Evolutionary conservation across 2,329 filamentous ascomycete genomes (phyloP), one percentile per base, ranked within the genome.

Genomic region (Fusarium palustre): DNA sequence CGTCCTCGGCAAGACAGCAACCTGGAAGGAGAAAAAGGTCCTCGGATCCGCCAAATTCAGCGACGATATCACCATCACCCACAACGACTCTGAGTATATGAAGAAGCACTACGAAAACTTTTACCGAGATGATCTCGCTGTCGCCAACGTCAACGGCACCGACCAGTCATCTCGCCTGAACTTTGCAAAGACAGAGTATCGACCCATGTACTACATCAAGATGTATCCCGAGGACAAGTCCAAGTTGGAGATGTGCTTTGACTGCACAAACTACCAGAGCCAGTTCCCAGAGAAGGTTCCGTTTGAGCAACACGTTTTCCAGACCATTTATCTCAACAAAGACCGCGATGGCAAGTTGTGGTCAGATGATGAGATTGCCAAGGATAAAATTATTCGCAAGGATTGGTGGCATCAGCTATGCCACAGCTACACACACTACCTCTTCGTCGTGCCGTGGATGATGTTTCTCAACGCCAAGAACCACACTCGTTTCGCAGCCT

Each of bases 281-380:
- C 66, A 68, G 39, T 68, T 68, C 0, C 66, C 66, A 0, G 66
- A 68, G 20, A 68, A 68, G n/a, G 66, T 68, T 1, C 66, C 66
- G 0, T 68, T 68, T 2, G 68, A 71, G 3, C 68, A 66, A 5
- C 78, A 80, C 48, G 78, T 85, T 8, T 76, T 85, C 16, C 79
- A 81, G 50, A 80, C 87, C 0, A 89, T 89, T 61, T 89, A 85
- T 68, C 80, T 89, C 3, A 89, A 89, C 33, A 68, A 65, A 5
- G 64, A 68, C 0, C 46, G 66, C 5, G 66, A 68, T 12, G 68
- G 66, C 1, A 60, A 68, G 16, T 31, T 68, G 1, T 68, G 66
- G 66, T 56, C 46, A 1, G 64, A 68, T 12, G 16, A 64, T 10
- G 66, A 68, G 33, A 68, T 68, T 16, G 55, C 25, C 7, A 28